These are phyloP conservation scores for Pseudogymnoascus sp. DNA, from an alignment of 2,329 filamentous ascomycete species.

Conservation along the genomic window DNA sequence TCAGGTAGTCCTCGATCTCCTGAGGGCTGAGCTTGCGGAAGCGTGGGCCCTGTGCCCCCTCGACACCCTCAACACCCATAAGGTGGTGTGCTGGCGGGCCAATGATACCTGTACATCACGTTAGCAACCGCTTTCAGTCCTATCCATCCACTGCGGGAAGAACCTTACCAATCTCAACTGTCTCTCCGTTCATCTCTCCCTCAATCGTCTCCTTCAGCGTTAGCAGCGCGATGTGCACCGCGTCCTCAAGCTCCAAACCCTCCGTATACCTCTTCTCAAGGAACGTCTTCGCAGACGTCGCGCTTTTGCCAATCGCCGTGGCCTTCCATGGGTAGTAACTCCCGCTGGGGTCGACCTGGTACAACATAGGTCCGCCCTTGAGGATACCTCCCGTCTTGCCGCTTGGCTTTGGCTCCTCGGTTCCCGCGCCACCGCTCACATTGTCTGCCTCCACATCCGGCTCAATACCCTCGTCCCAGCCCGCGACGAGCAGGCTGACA, in stretches of 20 bases:
- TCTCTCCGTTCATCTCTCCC: conserved; percentile 98
- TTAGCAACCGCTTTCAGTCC: conserved; percentile 19
- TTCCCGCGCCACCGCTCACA: conserved; percentile 42
- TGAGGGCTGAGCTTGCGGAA: conserved; percentile 94
- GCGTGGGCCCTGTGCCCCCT: conserved; percentile 74
- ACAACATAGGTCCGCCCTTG: conserved; percentile 94
- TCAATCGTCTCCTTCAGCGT: conserved; percentile 99
- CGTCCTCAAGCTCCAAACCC: conserved; percentile 92
- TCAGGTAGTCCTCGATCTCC: conserved; percentile 99
- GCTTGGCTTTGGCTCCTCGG: conserved; percentile 64
- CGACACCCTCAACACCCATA: conserved; percentile 82
- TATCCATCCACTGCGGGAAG: neutral
- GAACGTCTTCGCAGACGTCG: conserved; percentile 97
- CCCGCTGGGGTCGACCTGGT: conserved; percentile 98
- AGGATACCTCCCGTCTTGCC: conserved; percentile 92
- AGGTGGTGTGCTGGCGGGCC: conserved; percentile 90
- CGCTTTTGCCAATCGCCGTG: conserved; percentile 97
- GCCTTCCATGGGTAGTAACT: conserved; percentile 99
- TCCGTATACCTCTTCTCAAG: conserved; percentile 98
- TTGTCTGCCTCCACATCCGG: conserved; percentile 67
- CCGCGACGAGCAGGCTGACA: conserved; percentile 89
- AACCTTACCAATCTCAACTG: conserved; percentile 81
- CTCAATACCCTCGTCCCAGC: conserved; percentile 95
- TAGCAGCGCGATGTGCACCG: conserved; percentile 93
- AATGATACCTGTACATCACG: conserved; percentile 65